Conservation (phyloP, 2,329 filamentous ascomycete genomes). For the Arthrobotrys sinensis region DNA sequence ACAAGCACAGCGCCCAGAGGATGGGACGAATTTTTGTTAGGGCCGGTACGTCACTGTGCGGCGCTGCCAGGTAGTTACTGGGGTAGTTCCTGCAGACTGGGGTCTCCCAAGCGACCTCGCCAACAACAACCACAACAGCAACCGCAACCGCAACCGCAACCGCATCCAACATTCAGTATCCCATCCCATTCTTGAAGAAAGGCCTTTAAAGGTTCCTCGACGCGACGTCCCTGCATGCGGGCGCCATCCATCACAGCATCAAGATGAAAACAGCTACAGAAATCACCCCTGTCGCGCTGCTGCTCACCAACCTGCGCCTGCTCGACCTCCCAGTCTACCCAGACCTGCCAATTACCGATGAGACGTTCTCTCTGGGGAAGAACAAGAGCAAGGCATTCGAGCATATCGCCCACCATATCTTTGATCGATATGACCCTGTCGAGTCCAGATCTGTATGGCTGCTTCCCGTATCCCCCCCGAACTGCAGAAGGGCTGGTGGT, state of each 20-base stretch:
- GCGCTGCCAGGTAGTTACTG: constrained; percentile 13
- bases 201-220: neutral
- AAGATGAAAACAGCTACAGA: constrained; percentile 48
- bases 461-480: constrained; percentile 43
- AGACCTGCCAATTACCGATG: constrained; percentile 82
- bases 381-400: constrained; percentile 87
- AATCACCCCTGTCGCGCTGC: constrained; percentile 72
- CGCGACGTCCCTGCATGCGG: neutral
- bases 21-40: constrained; percentile 15
- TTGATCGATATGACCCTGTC: constrained; percentile 84
- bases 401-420: constrained; percentile 91
- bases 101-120: constrained; percentile 32
- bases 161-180: neutral
- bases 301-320: constrained; percentile 86
- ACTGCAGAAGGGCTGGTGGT: neutral
- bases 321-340: constrained; percentile 80
- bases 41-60: constrained; percentile 17
- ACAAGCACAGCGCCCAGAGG: neutral
- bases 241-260: neutral
- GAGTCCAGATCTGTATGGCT: constrained; percentile 78
- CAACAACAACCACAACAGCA: constrained; percentile 27
- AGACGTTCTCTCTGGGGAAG: constrained; percentile 77
- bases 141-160: constrained; percentile 11
- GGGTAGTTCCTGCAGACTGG: constrained; percentile 29
- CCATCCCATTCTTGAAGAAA: neutral